Evolutionary conservation across 768 basidiomycete genomes (phyloP), one percentile per base, ranked within the genome.

Genomic region (Cytidiella melzeri): DNA sequence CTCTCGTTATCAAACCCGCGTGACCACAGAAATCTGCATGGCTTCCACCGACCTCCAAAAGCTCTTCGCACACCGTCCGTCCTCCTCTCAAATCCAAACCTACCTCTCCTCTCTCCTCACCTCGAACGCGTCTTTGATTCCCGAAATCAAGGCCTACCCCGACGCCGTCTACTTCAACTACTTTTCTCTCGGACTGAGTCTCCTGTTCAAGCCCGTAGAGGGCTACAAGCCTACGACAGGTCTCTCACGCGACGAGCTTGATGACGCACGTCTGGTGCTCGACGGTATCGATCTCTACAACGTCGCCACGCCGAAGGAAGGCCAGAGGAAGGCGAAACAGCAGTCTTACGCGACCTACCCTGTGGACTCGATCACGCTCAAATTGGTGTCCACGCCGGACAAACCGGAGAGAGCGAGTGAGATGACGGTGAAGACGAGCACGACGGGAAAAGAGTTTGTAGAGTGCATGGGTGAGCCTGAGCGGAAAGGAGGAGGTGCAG

Each of bases 151-250:
- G 63, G 71, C 81, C 0, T 93, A 90, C 64, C 63, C 88, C 24
- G 91, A 96, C 64, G 77, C 78, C 6, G 81, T 92, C 55, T 98
- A 93, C 71, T 78, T 89, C 70, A 94, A 90, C 64, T 94, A 91
- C 69, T 76, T 74, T 60, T 26, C 73, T 1, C 73, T 94, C 25
- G 94, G 94, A 10, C 59, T 95, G 58, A 94, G 92, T 55, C 68
- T 96, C 41, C 78, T 86, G 57, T 94, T 86, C 69, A 55, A 73
- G 20, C 90, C 91, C 4, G 66, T 66, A 44, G 69, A 76, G 18
- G 83, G 80, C 21, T 87, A 87, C 68, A 80, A 74, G 57, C 83
- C 80, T 20, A 65, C 62, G 47, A 60, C 67, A 9, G 76, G 74
- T 18, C 58, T 75, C 26, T 67, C 65, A 44, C 64, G 72, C 42